Base-by-base conservation (phyloP, 306 rosid species). In the Malus asiatica region DNA sequence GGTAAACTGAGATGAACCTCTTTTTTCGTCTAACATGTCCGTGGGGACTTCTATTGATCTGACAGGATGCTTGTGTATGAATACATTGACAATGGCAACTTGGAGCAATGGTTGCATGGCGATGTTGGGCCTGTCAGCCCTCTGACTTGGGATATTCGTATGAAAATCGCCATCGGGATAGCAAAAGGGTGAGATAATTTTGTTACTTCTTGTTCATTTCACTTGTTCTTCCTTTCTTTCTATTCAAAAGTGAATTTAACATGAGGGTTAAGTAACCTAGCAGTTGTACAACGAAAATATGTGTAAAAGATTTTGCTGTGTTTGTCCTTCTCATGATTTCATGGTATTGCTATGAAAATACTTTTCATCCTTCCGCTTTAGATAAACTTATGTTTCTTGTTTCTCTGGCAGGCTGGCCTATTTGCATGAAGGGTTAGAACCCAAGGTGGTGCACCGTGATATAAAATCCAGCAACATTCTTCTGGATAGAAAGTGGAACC, bases 31-130 rank as follows among this genome's bases (percentile, higher is more conserved):
- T 66, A 53, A 76, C 70, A 38, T 63, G 30, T 71, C 68, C 38
- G 11, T 72, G 58, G 30, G 6, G 30, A 66, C 58, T 52, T 75
- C 25, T 45, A 10, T 40, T 63, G 60, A 27, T 45, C 73, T 45
- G 77, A 71, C 86, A 95, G 99, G 92, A 92, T 95, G 95, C 97
- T 95, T 60, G 97, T 95, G 69, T 95, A 90, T 71, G 99, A 95
- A 80, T 95, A 89, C 73, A 88, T 95, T 79, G 88, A 95, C 77
- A 95, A 95, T 45, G 97, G 99, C 59, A 95, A 92, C 81, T 85
- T 95, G 91, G 99, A 95, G 87, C 99, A 95, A 73, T 95, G 99
- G 99, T 85, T 95, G 82, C 99, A 95, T 68, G 99, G 99, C 80
- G 93, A 95, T 68, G 97, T 90, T 58, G 97, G 97, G 58, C 88